Percentiles rank a stretch among this genome's conserved stretches.
Conservation (phyloP, 192 early-diverging fungal species). For the Coemansia sp. region DNA sequence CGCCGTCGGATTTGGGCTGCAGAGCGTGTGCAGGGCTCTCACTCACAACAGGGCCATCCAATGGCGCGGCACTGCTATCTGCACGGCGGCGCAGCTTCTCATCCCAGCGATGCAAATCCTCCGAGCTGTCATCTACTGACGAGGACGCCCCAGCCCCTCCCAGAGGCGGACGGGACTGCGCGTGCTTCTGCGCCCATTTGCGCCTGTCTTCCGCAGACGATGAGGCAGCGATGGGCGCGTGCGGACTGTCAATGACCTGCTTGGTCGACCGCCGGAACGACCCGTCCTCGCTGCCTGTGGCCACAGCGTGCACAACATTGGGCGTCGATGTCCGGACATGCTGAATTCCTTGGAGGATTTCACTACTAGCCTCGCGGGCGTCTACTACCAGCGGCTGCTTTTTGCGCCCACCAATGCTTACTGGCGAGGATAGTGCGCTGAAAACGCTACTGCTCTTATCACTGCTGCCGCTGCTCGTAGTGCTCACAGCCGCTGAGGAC, state of each 20-base stretch:
- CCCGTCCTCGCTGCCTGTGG: neutral
- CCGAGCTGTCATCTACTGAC: neutral
- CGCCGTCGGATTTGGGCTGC: conserved; percentile 43
- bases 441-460: conserved; percentile 16
- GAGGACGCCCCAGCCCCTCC: conserved; percentile 1
- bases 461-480: conserved; percentile 2
- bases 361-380: conserved; percentile 33
- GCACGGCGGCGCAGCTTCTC: conserved; percentile 32
- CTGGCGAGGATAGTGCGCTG: conserved; percentile 40
- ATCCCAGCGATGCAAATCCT: conserved; percentile 23
- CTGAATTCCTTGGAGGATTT: conserved; percentile 34
- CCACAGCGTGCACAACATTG: conserved; percentile 13
- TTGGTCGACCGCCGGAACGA: conserved; percentile 6
- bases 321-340: conserved; percentile 29
- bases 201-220: conserved; percentile 23
- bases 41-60: neutral
- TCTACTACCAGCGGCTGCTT: conserved; percentile 49
- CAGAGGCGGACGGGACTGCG: conserved; percentile 35
- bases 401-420: conserved; percentile 49
- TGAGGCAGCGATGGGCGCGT: conserved; percentile 3
- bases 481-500: neutral
- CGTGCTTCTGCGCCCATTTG: conserved; percentile 29
- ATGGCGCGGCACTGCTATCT: conserved; percentile 3
- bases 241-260: conserved; percentile 34
- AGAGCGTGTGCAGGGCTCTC: conserved; percentile 25